phyloP scores from a whole-genome alignment of 2,329 filamentous ascomycete species.

The Calonectria honghensis region DNA sequence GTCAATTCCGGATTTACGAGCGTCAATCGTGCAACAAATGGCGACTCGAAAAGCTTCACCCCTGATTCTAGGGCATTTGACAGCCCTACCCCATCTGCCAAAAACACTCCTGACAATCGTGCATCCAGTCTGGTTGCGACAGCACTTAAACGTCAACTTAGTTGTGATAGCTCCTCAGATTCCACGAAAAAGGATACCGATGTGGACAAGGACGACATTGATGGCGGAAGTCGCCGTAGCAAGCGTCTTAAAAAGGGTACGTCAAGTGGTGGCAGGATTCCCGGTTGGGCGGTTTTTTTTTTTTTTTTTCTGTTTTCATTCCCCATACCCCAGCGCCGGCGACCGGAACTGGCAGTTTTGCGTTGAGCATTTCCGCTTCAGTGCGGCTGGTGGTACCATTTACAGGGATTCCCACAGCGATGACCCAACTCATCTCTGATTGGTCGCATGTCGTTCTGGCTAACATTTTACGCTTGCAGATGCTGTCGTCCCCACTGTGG shows the following conservation, averaged over 20 bases:
- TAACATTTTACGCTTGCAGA: conserved; percentile 61
- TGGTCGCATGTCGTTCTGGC: conserved; percentile 44
- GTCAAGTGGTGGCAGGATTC: conserved; percentile 35
- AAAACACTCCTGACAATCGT: conserved; percentile 79
- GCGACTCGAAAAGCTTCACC: conserved; percentile 74
- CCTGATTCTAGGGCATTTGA: conserved; percentile 76
- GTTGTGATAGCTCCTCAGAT: conserved; percentile 71
- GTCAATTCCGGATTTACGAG: conserved; percentile 83
- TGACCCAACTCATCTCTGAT: conserved; percentile 47
- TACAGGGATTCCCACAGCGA: conserved; percentile 53
- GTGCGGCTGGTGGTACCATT: conserved; percentile 41
- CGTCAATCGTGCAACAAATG: conserved; percentile 73
- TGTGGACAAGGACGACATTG: conserved; percentile 74
- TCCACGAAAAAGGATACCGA: conserved; percentile 68
- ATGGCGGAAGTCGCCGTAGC: conserved; percentile 85
- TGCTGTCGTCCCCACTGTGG: conserved; percentile 84
- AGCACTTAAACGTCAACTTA: conserved; percentile 86
- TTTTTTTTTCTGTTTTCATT: conserved; percentile 32
- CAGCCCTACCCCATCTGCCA: conserved; percentile 77
- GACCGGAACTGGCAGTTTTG: conserved; percentile 41
- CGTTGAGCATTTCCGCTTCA: conserved; percentile 48
- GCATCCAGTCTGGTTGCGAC: conserved; percentile 74
- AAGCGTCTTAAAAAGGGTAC: conserved; percentile 88
- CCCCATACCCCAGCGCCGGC: conserved; percentile 34
- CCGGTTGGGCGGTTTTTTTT: conserved; percentile 12